phyloP scores from a whole-genome alignment of 2,329 filamentous ascomycete species.

The Talaromyces amestolkiae region DNA sequence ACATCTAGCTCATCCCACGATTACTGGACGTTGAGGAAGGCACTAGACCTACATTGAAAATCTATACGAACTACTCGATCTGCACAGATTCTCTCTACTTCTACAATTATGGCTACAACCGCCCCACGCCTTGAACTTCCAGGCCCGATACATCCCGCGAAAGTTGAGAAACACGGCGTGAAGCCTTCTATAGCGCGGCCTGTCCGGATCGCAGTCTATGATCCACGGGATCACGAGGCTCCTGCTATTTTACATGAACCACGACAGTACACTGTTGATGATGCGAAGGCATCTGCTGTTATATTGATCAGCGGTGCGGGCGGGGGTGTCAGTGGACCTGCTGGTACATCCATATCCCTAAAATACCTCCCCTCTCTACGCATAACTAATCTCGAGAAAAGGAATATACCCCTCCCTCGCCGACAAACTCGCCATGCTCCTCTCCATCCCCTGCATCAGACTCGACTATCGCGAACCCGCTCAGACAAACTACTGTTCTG shows the following conservation, averaged over 20 bases:
- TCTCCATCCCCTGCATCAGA: conserved; percentile 40
- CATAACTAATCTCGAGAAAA: neutral
- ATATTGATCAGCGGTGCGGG: conserved; percentile 36
- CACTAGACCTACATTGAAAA: neutral
- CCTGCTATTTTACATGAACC: conserved; percentile 21
- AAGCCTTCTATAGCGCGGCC: conserved; percentile 22
- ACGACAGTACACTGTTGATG: conserved; percentile 16
- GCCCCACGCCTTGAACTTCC: conserved; percentile 10
- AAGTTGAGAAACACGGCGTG: conserved; percentile 19
- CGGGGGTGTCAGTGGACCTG: conserved; percentile 42
- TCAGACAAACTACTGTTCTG: conserved; percentile 34
- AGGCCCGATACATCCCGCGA: conserved; percentile 22
- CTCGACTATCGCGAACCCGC: conserved; percentile 44
- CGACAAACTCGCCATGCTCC: conserved; percentile 41
- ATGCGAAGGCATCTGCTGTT: conserved; percentile 24
- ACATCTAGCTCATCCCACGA: neutral
- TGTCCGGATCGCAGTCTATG: conserved; percentile 19
- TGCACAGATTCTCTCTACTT: neutral
- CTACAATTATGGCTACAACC: conserved; percentile 14
- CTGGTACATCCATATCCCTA: conserved; percentile 26
- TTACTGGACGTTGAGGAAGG: neutral
- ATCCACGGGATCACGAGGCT: conserved; percentile 20
- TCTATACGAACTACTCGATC: no score
- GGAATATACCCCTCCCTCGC: conserved; percentile 41
- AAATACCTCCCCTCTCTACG: neutral